Base-by-base conservation (phyloP, 2,329 filamentous ascomycete species). In the Aureobasidium musti region DNA sequence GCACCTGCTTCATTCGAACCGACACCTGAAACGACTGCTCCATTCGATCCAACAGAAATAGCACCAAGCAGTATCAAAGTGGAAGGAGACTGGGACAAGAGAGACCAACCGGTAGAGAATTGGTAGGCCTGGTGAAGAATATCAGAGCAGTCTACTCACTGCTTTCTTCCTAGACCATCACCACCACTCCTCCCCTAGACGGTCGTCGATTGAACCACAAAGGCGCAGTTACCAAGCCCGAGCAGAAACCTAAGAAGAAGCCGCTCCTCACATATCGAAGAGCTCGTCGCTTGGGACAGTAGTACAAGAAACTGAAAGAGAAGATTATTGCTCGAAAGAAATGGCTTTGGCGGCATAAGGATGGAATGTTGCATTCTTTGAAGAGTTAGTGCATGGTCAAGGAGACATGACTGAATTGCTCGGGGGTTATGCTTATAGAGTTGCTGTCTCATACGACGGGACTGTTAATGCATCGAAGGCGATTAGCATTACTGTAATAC, bases 141-240 rank as follows among this genome's bases (percentile, higher is more conserved):
- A 35, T 23, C 19, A 47, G 56, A 60, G 56, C 56, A 60, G 56
- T 60, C 26, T 60, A 60, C 56, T 60, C 56, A 60, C 56, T 60
- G 56, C 56, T 60, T 60, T 60, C 56, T 47, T 47, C 41, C 6
- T 47, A 60, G 56, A 47, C 39, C 41, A 60, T 19, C 2, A 23
- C 19, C 26, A 41, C 35, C 14, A 11, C 35, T 28, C 21, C 35
- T 17, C 5, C 21, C 26, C 4, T 6, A 23, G 21, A 21, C 37
- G 30, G n/a, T 10, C n/a, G 2, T 47, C 56, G 56, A 33, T 60
- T 60, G 41, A 60, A 17, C 28, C 26, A 60, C 7, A 45, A 47
- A 23, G 41, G 56, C 26, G 56, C 56, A 23, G 39, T 60, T 26
- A n/a, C 41, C n/a, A 60, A 60, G 56, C 56, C 19, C 28, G 35